phyloP scores from a whole-genome alignment of 148 eudicot species.

The Dianthus caryophyllus region DNA sequence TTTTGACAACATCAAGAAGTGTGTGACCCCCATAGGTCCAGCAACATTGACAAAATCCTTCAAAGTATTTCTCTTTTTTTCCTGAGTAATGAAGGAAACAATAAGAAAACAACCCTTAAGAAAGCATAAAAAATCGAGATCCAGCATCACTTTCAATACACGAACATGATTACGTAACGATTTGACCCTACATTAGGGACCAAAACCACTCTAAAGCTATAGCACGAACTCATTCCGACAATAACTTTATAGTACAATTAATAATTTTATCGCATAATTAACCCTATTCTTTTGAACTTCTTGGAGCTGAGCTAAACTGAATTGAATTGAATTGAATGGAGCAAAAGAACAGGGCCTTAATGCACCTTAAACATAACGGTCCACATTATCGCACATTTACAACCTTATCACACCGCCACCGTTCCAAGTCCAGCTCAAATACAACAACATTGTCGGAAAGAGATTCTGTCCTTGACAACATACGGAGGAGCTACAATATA shows the following conservation, averaged over 20 bases:
- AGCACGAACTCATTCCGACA: no score
- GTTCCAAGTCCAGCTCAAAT: not conserved
- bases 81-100: conserved; percentile 44
- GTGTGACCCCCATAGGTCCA: conserved; percentile 94
- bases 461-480: no score
- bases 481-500: no score
- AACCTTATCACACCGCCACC: not conserved
- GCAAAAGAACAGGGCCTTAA: no score
- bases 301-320: no score
- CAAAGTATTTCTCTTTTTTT: conserved; percentile 72
- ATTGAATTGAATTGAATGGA: no score
- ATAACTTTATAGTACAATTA: no score
- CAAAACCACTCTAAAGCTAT: not conserved
- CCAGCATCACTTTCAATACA: not conserved
- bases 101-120: conserved; percentile 7
- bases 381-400: not conserved
- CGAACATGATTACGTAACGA: not conserved
- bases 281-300: no score
- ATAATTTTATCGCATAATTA: no score
- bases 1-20: conserved; percentile 87
- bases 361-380: no score
- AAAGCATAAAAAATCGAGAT: conserved; percentile 2
- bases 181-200: not conserved
- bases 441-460: not conserved
- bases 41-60: conserved; percentile 88